Evolutionary conservation across 192 early-diverging fungal genomes (phyloP).

Genomic region (Rhizophagus clarus): DNA sequence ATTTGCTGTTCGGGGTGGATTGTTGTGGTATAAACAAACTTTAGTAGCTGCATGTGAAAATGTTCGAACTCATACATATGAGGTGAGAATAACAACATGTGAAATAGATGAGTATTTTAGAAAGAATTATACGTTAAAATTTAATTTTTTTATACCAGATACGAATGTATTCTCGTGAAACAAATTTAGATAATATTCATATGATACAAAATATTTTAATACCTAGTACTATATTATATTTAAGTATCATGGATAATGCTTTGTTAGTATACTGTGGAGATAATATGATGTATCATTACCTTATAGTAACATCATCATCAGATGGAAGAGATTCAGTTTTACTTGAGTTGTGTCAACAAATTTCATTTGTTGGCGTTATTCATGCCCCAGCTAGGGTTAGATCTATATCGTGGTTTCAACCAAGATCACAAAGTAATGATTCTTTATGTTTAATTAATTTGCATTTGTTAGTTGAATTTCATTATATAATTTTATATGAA

Average conservation of each 20-base stretch:
- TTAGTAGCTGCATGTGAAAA: constrained; percentile 70
- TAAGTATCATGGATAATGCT: constrained; percentile 28
- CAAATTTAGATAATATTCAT: constrained; percentile 68
- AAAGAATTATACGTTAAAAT: not conserved
- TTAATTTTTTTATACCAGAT: constrained; percentile 49
- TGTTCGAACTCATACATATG: constrained; percentile 39
- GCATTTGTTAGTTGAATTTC: not conserved
- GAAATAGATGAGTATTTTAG: not conserved
- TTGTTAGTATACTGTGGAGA: constrained; percentile 43
- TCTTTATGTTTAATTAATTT: not conserved
- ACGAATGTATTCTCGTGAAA: constrained; percentile 70
- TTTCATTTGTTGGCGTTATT: constrained; percentile 56
- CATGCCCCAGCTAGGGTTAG: constrained; percentile 49
- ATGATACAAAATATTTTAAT: constrained; percentile 42
- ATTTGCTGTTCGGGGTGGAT: constrained; percentile 68
- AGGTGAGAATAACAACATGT: constrained; percentile 30
- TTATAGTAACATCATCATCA: not conserved
- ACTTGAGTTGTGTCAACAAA: constrained; percentile 51
- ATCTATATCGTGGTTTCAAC: constrained; percentile 51
- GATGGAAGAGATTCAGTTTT: constrained; percentile 21
- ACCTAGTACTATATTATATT: constrained; percentile 27
- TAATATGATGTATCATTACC: constrained; percentile 48
- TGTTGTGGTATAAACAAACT: constrained; percentile 72
- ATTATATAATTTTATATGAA: not conserved
- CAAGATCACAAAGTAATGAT: constrained; percentile 35